Base-by-base conservation (phyloP, 176 grass and related monocot genomes). In the Oryza rufipogon region DNA sequence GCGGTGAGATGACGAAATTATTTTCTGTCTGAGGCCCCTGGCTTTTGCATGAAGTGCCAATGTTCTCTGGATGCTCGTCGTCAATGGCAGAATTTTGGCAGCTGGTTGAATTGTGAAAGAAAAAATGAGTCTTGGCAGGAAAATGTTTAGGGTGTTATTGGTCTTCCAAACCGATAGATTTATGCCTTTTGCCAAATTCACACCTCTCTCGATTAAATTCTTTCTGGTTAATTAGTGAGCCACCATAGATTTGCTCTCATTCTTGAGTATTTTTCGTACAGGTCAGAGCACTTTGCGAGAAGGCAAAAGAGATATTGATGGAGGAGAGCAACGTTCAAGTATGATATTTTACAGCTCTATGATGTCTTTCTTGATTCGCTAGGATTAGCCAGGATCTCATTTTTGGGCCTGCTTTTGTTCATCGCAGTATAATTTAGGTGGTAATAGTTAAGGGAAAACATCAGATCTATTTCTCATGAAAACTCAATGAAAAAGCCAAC, bases 281-380 rank as follows among this genome's bases (percentile, higher is more conserved):
- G 96, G 96, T 98, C 64, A 92, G 91, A 84, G 87, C 45, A 14
- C 89, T 98, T 13, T 98, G 96, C 64, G 93, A 96, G 60, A 98
- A 98, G 93, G 96, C 96, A 0, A 98, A 98, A 81, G 96, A 98
- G 83, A 95, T 98, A 28, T 85, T 98, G 78, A 96, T 96, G 96
- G 89, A 98, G 85, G 93, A 98, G 86, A 95, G 91, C 89, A 98
- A 98, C 79, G 93, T 96, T 70, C 93, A 98, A 85, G 96, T 97
- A 90, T 10, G 5, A 15, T 15, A 41, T 26, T 83, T 78, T 61
- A 22, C 39, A 81, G 45, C 54, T 66, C 45, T 66, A n/a, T 33
- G 6, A 60, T 42, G 75, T 54, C 63, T 70, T 7, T 28, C 16
- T 73, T 58, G 52, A n/a, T n/a, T 36, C 28, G 36, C 7, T 41